Evolutionary conservation across 768 basidiomycete genomes (phyloP).

Genomic region (Hemileccinum impolitum): DNA sequence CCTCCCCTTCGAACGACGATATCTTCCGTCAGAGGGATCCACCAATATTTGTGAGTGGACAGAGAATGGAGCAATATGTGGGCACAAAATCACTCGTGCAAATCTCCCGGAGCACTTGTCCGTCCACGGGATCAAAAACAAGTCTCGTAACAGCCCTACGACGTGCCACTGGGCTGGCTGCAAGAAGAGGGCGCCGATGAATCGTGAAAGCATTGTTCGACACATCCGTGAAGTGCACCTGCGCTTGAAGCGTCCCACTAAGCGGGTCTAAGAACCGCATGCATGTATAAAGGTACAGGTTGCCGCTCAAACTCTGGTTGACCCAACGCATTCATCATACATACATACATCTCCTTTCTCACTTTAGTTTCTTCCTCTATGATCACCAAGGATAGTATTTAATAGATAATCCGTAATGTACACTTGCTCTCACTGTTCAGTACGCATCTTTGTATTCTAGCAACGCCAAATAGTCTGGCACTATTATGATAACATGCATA

Average conservation of each 20-base stretch:
- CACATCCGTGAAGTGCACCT: constrained; percentile 19
- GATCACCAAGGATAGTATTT: too few species aligned
- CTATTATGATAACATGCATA: neutral
- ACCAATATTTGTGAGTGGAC: constrained; percentile 7
- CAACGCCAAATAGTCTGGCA: neutral
- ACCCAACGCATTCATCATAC: too few species aligned
- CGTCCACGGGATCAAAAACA: constrained; percentile 11
- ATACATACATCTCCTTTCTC: too few species aligned
- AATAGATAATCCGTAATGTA: too few species aligned
- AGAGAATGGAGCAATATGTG: neutral
- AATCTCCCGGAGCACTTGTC: constrained; percentile 13
- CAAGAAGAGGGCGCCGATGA: constrained; percentile 1
- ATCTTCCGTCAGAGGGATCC: too few species aligned
- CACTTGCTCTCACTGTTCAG: too few species aligned
- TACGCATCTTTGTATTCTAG: too few species aligned
- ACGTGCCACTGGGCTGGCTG: constrained; percentile 16
- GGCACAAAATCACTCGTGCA: neutral
- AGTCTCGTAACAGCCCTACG: neutral
- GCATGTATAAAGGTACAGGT: neutral
- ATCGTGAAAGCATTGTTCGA: constrained; percentile 20
- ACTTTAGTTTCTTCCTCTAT: too few species aligned
- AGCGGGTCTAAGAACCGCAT: neutral
- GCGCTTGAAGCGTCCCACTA: constrained; percentile 3
- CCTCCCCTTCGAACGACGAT: neutral
- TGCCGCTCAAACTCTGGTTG: neutral